These are phyloP conservation scores for Patellifolia procumbens DNA, from an alignment of 179 eudicot species.

Conservation along the genomic window DNA sequence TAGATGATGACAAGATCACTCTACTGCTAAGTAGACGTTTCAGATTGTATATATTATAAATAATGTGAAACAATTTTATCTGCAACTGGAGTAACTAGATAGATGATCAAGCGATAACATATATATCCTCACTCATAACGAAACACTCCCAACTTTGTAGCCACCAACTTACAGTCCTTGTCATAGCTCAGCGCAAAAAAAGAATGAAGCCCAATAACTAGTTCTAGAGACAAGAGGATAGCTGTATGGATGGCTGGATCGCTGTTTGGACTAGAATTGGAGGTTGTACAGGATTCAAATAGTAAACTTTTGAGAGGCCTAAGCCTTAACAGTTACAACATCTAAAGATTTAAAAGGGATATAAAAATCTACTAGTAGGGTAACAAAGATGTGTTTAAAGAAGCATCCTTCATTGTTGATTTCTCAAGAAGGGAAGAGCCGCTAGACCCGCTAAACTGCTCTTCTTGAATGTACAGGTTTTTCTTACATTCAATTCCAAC, in stretches of 20 bases:
- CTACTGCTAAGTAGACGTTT: neutral
- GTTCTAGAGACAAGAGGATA: neutral
- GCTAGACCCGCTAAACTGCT: too few relatives aligned
- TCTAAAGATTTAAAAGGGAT: neutral
- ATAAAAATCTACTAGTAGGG: neutral
- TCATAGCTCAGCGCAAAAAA: too few relatives aligned
- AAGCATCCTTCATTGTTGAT: neutral
- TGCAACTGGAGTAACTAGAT: neutral
- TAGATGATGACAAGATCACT: slow-evolving; percentile 4
- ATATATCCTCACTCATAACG: neutral
- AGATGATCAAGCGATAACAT: neutral
- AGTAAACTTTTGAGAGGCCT: neutral
- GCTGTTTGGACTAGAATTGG: neutral
- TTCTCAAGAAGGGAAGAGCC: neutral
- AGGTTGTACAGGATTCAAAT: neutral
- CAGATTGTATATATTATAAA: neutral
- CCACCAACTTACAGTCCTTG: neutral
- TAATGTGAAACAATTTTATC: neutral
- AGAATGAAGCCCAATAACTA: neutral
- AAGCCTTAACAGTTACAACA: neutral
- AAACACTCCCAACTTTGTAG: neutral
- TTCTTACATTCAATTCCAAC: neutral
- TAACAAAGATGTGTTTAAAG: neutral
- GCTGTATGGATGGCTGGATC: neutral
- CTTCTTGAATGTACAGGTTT: neutral